These are phyloP conservation scores for Aphanomyces stellatus DNA, from an alignment of 352 stramenopile genomes.

Conservation along the genomic window DNA sequence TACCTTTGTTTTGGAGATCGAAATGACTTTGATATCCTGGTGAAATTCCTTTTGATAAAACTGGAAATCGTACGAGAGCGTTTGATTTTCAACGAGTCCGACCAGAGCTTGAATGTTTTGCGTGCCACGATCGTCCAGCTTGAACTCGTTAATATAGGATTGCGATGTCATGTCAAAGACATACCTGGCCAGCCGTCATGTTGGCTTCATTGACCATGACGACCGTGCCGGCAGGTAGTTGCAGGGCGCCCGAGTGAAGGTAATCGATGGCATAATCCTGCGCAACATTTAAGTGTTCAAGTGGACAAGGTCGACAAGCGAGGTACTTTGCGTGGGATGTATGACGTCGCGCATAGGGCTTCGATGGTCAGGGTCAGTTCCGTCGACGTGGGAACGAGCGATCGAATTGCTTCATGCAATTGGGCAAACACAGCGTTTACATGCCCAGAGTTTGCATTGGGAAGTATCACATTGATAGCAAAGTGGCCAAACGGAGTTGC, in stretches of 20 bases:
- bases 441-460: background rate
- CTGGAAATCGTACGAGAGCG: conserved; percentile 77
- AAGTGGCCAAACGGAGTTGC: conserved; percentile 61
- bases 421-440: conserved; percentile 21
- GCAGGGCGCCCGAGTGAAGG: conserved; percentile 40
- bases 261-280: conserved; percentile 66
- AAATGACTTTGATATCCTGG: conserved; percentile 58
- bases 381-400: conserved; percentile 46
- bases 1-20: conserved; percentile 59
- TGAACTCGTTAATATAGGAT: background rate
- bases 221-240: conserved; percentile 54
- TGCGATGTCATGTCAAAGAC: background rate
- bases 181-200: conserved; percentile 35
- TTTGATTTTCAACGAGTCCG: conserved; percentile 62
- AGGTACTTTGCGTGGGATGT: conserved; percentile 40
- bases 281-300: background rate
- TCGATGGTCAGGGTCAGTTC: conserved; percentile 51
- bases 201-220: conserved; percentile 62
- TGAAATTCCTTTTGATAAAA: conserved; percentile 82
- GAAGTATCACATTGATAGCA: conserved; percentile 52
- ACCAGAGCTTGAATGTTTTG: conserved; percentile 66
- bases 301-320: background rate
- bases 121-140: conserved; percentile 60
- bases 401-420: conserved; percentile 28
- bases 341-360: conserved; percentile 46